Evolutionary conservation across 192 early-diverging fungal species (phyloP), one percentile per base, ranked within the genome.

Genomic region (Mortierella hygrophila): DNA sequence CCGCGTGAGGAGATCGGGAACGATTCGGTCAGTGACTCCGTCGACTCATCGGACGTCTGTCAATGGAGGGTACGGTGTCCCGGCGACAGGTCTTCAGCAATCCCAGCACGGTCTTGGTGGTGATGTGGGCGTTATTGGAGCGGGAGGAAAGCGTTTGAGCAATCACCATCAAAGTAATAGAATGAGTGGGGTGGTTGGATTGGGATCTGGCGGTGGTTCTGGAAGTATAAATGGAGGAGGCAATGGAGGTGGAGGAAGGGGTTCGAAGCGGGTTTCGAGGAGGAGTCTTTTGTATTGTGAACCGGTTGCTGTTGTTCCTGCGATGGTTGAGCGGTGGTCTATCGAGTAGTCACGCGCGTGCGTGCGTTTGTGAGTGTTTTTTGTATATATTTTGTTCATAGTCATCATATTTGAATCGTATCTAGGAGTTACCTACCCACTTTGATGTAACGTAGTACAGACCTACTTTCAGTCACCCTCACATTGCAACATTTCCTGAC

Each of bases 261-360:
- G 26, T 18, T 1, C 46, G 38, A 75, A 68, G 57, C 10, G 72
- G 4, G 18, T 32, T 20, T 77, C 74, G 3, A 82, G 44, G 32
- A 60, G 69, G 41, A 72, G 54, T 57, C 13, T 83, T 38, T n/a
- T 78, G 37, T 60, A 71, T 57, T 75, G 46, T 35, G 81, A 78
- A 3, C 44, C 37, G n/a, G 8, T 63, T 18, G 26, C 40, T 11
- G 20, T 38, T 54, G 70, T 42, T 21, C 72, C 70, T 40, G 54
- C 57, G 20, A 72, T 79, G 77, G 40, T 69, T 9, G 82, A 84
- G 49, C 71, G 82, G 6, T 84, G 82, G 82, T 54, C 79, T 35
- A 84, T 84, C 21, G 82, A 84, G 35, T 84, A 79, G 41, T 63
- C 10, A 9, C 2, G 0, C 8, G 21, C 7, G 6, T 6, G 5